These are phyloP conservation scores for Gleditsia sinensis DNA, from an alignment of 306 rosid species.

Conservation along the genomic window DNA sequence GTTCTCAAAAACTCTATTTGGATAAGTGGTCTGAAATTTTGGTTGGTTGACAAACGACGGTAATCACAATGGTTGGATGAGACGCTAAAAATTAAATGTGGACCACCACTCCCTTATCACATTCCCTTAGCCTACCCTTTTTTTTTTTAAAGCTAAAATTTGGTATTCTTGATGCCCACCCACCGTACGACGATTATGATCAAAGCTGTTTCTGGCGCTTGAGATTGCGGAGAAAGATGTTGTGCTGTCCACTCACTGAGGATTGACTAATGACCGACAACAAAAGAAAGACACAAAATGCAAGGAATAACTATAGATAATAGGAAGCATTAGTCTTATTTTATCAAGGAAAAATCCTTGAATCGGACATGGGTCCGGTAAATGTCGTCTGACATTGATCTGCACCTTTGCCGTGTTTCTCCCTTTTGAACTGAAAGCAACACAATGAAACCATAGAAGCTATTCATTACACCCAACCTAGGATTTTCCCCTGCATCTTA, in stretches of 20 bases:
- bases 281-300: not conserved
- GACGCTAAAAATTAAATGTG: not conserved
- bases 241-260: constrained; percentile 47
- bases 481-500: too few species aligned
- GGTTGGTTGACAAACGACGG: not conserved
- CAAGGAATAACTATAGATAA: not conserved
- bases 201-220: constrained; percentile 49
- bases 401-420: constrained; percentile 25
- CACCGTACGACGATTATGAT: constrained; percentile 41
- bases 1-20: not conserved
- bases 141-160: too few species aligned
- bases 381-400: constrained; percentile 61
- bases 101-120: not conserved
- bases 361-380: constrained; percentile 68
- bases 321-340: too few species aligned
- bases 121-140: too few species aligned
- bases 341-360: constrained; percentile 48
- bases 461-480: too few species aligned
- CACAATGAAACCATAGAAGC: too few species aligned
- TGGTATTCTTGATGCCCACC: too few species aligned
- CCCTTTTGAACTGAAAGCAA: constrained; percentile 36
- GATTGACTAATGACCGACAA: constrained; percentile 42
- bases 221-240: constrained; percentile 35
- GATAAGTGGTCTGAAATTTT: not conserved
- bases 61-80: too few species aligned